phyloP scores from a whole-genome alignment of 1,284 basidiomycete genomes.

The Polyporus tsugae region DNA sequence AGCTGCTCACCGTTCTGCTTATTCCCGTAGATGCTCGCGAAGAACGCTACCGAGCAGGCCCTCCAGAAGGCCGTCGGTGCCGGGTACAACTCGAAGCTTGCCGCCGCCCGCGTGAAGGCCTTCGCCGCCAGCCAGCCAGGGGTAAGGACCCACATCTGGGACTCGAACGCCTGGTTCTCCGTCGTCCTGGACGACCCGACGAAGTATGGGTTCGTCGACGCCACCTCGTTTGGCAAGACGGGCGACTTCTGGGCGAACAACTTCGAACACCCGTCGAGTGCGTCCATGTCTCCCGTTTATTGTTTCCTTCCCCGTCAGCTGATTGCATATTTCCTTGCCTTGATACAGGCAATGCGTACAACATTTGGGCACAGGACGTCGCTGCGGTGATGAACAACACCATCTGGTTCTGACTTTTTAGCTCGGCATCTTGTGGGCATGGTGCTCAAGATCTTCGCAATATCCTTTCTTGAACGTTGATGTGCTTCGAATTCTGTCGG shows the following conservation, averaged over 20 bases:
- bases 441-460: too few species aligned
- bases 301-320: neutral
- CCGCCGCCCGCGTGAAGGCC: too few species aligned
- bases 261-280: conserved; percentile 26
- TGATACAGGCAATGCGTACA: conserved; percentile 32
- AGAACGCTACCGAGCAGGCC: conserved; percentile 50
- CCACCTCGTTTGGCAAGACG: conserved; percentile 54
- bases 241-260: conserved; percentile 60
- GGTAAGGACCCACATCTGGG: conserved; percentile 61
- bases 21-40: conserved; percentile 54
- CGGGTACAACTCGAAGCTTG: conserved; percentile 60
- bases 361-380: conserved; percentile 38
- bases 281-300: neutral
- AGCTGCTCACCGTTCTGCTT: neutral
- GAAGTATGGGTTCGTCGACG: conserved; percentile 61
- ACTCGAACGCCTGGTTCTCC: conserved; percentile 60
- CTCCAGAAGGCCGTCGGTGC: conserved; percentile 55
- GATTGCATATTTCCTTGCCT: neutral
- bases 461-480: too few species aligned
- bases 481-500: too few species aligned
- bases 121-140: too few species aligned
- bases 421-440: neutral
- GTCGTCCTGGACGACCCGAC: conserved; percentile 57
- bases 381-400: conserved; percentile 23
- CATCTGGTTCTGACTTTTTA: conserved; percentile 9